Conservation (phyloP, 768 basidiomycete species). For the Boletus pseudopeckii region DNA sequence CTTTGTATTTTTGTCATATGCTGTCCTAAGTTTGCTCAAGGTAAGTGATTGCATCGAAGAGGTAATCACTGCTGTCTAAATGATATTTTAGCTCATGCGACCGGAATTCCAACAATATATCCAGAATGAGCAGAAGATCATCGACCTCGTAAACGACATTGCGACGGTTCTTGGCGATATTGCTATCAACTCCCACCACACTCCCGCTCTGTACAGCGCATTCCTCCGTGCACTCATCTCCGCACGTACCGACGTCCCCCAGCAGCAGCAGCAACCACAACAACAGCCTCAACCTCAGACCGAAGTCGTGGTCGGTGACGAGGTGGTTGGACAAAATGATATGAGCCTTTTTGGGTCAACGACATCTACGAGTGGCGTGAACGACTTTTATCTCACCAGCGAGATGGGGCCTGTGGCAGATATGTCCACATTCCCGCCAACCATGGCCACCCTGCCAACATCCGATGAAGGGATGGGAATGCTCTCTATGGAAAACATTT, state of each 20-base stretch:
- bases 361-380: constrained; percentile 22
- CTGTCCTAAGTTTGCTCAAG: constrained; percentile 89
- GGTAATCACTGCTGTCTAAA: constrained; percentile 9
- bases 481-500: constrained; percentile 80
- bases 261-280: constrained; percentile 20
- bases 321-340: constrained; percentile 23
- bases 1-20: constrained; percentile 91
- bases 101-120: constrained; percentile 79
- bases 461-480: constrained; percentile 41
- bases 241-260: constrained; percentile 38
- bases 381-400: constrained; percentile 68
- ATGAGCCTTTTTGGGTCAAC: constrained; percentile 27
- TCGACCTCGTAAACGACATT: constrained; percentile 72
- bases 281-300: constrained; percentile 14
- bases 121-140: constrained; percentile 67
- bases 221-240: constrained; percentile 78
- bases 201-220: constrained; percentile 83
- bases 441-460: constrained; percentile 58
- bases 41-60: constrained; percentile 36
- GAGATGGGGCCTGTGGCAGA: constrained; percentile 86
- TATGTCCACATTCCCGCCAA: constrained; percentile 84
- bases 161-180: constrained; percentile 75
- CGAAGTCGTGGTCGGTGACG: constrained; percentile 21
- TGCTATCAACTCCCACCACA: constrained; percentile 77
- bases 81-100: constrained; percentile 59